Base-by-base conservation (phyloP, 2,329 filamentous ascomycete species). In the Akanthomyces muscarius region DNA sequence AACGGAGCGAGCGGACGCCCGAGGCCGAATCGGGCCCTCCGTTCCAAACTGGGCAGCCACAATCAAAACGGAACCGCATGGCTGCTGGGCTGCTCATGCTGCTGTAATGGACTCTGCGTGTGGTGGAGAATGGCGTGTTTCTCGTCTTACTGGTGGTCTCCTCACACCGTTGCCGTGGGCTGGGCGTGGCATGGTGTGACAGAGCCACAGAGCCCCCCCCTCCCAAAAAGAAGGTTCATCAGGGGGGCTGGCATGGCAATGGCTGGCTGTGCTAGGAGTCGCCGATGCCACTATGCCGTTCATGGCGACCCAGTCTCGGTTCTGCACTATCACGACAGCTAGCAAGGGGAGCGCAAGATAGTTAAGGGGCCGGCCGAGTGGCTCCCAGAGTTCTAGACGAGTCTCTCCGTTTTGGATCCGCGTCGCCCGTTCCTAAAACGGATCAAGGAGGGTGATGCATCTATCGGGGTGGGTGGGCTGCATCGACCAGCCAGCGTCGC, bases 381-480 rank as follows among this genome's bases (percentile, higher is more conserved):
- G 33, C 33, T 36, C 33, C 33, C 38, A 41, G 38, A 41, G 45
- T 30, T 53, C 36, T 53, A 38, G 51, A 25, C 33, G 51, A 23
- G 52, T 7, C 21, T 16, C 30, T 59, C 56, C 56, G 56, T 59
- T 59, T 59, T 50, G 56, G 56, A 59, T 59, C 56, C 45, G 56
- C 45, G 30, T 11, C 7, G 44, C 25, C 30, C 33, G 56, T 50
- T 59, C 56, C 56, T 18, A 28, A 33, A 59, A 59, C 44, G 45
- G 56, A 23, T 13, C 10, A 16, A 30, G 10, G 14, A 30, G 38
- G 13, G 10, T 2, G 44, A 59, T 59, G 56, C 45, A 59, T 41
- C 55, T 48, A 58, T 48, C 55, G 44, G 44, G 55, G 55, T 21
- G 5, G 18, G 8, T 21, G 33, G 33, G 33, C 33, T 36, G 4